These are phyloP conservation scores for Eucalyptus erythrocorys DNA, from an alignment of 345 rosid species.

Conservation along the genomic window DNA sequence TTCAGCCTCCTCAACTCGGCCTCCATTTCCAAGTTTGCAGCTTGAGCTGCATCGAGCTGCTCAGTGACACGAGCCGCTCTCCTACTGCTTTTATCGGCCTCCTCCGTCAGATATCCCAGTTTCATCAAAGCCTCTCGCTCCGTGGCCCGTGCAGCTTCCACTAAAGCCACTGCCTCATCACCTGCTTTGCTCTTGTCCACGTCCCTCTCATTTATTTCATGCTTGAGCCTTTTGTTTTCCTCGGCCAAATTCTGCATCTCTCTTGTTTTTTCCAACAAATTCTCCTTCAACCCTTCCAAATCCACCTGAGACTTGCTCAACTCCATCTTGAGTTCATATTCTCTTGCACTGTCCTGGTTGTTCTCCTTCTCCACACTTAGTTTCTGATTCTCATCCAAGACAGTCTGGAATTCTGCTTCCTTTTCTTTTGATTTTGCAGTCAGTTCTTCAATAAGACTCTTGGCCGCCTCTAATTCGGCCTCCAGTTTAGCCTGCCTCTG, in stretches of 20 bases:
- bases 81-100: conserved; percentile 61
- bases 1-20: conserved; percentile 80
- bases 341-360: conserved; percentile 17
- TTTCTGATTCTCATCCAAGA: conserved; percentile 2
- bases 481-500: conserved; percentile 47
- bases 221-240: conserved; percentile 43
- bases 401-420: not conserved
- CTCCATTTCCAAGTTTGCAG: conserved; percentile 66
- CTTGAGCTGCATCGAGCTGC: conserved; percentile 71
- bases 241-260: conserved; percentile 32
- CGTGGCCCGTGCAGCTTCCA: conserved; percentile 32
- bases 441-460: conserved; percentile 36
- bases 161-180: conserved; percentile 20
- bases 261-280: conserved; percentile 35
- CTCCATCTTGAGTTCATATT: conserved; percentile 20
- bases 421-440: not conserved
- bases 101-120: conserved; percentile 46
- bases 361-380: conserved; percentile 32
- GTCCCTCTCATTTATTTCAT: conserved; percentile 36
- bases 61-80: conserved; percentile 50
- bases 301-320: not conserved
- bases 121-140: conserved; percentile 60
- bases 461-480: conserved; percentile 36
- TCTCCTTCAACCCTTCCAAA: conserved; percentile 35
- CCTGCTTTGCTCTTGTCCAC: conserved; percentile 33